These are phyloP conservation scores for Suillus americanus DNA, from an alignment of 768 basidiomycete genomes.

Conservation along the genomic window DNA sequence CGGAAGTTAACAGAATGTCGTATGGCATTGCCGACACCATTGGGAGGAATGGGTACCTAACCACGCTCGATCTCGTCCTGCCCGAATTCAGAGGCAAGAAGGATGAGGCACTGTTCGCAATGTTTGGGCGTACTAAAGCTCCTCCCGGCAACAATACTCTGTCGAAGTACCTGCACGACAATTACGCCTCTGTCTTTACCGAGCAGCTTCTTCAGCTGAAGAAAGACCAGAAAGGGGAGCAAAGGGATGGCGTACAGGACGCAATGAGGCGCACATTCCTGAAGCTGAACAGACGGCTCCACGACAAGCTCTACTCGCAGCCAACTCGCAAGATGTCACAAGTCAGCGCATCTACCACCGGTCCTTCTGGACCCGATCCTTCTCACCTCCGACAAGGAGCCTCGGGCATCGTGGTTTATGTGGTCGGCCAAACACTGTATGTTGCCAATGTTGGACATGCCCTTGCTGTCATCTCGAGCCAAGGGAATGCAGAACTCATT, in stretches of 20 bases:
- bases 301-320: conserved; percentile 59
- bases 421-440: conserved; percentile 75
- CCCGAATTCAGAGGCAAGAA: conserved; percentile 75
- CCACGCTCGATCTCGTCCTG: conserved; percentile 91
- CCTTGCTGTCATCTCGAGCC: conserved; percentile 80
- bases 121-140: conserved; percentile 82
- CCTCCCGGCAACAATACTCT: conserved; percentile 62
- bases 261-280: conserved; percentile 89
- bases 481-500: conserved; percentile 71
- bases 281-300: conserved; percentile 77
- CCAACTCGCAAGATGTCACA: conserved; percentile 71
- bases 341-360: conserved; percentile 46
- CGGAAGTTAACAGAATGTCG: conserved; percentile 87
- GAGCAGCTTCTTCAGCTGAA: conserved; percentile 54
- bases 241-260: conserved; percentile 60
- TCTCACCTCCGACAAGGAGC: conserved; percentile 70
- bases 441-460: conserved; percentile 90
- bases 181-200: conserved; percentile 65
- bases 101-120: conserved; percentile 89
- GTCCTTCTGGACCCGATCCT: conserved; percentile 38
- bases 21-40: conserved; percentile 96
- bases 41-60: conserved; percentile 74
- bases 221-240: conserved; percentile 33
- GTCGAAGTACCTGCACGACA: conserved; percentile 82
- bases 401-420: conserved; percentile 84